Percentiles rank a stretch among this genome's conserved stretches.
Evolutionary conservation across 768 basidiomycete species (phyloP).

Genomic region (Lactifluus hygrophoroides): DNA sequence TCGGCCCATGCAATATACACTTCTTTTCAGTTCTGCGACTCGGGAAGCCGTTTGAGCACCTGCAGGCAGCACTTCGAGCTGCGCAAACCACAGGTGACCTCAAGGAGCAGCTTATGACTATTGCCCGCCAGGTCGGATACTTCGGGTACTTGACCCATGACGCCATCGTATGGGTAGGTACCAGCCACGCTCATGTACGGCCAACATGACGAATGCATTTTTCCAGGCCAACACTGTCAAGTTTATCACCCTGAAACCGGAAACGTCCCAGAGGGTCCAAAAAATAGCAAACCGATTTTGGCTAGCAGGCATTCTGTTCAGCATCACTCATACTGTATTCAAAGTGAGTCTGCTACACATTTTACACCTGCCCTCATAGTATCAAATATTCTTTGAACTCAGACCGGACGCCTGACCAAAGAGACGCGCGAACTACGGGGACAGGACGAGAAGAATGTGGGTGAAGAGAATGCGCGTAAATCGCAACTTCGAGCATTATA

Average conservation of each 20-base stretch:
- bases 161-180: slow-evolving; percentile 73
- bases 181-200: background rate
- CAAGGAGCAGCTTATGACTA: slow-evolving; percentile 66
- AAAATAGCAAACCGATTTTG: slow-evolving; percentile 76
- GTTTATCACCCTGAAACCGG: slow-evolving; percentile 51
- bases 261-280: slow-evolving; percentile 49
- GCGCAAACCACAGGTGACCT: slow-evolving; percentile 45
- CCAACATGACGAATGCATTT: background rate
- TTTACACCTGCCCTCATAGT: background rate
- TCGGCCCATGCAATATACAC: background rate
- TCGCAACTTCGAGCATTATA: slow-evolving; percentile 49
- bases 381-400: background rate
- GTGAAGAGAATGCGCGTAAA: slow-evolving; percentile 57
- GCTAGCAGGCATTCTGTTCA: slow-evolving; percentile 80
- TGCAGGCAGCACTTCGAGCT: slow-evolving; percentile 80
- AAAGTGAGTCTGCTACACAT: slow-evolving; percentile 38
- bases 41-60: slow-evolving; percentile 89
- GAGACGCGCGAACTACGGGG: slow-evolving; percentile 48
- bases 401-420: slow-evolving; percentile 55
- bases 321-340: slow-evolving; percentile 57
- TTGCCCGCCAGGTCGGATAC: slow-evolving; percentile 81
- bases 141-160: slow-evolving; percentile 84
- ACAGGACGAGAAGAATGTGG: slow-evolving; percentile 59
- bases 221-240: slow-evolving; percentile 57
- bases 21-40: slow-evolving; percentile 74